Conservation (phyloP, 441 rosid species). For the Gossypium gossypioides region DNA sequence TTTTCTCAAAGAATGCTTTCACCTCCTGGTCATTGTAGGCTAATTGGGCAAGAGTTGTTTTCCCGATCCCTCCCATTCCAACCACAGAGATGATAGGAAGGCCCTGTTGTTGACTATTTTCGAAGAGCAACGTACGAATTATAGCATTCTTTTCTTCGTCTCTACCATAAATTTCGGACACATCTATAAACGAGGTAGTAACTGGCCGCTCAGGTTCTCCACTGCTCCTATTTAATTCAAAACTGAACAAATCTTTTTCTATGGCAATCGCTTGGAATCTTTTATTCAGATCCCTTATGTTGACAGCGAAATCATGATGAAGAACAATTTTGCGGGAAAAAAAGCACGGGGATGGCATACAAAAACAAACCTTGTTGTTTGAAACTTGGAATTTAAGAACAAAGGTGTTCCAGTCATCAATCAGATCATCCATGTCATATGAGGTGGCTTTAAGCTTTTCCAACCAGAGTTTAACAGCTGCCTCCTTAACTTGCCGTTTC, state of each 20-base stretch:
- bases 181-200: neutral
- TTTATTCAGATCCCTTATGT: neutral
- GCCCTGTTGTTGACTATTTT: neutral
- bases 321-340: neutral
- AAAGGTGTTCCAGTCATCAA: neutral
- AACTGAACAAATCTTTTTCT: neutral
- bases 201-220: neutral
- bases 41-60: constrained; percentile 3
- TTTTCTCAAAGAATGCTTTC: neutral
- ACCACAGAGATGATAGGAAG: neutral
- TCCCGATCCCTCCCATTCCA: neutral
- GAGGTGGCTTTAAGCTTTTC: neutral
- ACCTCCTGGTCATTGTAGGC: constrained; percentile 1
- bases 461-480: neutral
- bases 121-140: neutral
- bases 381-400: neutral
- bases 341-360: neutral
- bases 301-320: neutral
- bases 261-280: neutral
- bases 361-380: neutral
- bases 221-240: neutral
- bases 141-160: neutral
- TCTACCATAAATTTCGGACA: neutral
- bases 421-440: neutral
- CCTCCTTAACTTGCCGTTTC: neutral